Percentiles rank a stretch among this genome's conserved stretches.
Evolutionary conservation across 352 stramenopile genomes (phyloP).

Genomic region (Globisporangium nodosum): DNA sequence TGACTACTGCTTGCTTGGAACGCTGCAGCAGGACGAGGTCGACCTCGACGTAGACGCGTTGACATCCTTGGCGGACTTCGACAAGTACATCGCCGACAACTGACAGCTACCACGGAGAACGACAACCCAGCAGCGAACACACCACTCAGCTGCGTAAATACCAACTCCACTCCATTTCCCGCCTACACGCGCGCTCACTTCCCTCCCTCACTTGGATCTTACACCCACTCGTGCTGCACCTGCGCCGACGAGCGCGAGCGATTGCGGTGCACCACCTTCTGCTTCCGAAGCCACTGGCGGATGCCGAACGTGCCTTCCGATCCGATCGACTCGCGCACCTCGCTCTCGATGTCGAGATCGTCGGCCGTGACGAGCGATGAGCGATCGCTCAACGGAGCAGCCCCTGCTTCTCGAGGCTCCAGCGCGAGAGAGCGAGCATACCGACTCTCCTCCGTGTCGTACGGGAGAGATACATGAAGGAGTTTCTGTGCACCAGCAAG

Average conservation of each 20-base stretch:
- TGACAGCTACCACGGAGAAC: not conserved
- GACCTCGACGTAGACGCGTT: constrained; percentile 7
- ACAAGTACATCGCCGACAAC: constrained; percentile 49
- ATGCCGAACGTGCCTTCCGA: constrained; percentile 72
- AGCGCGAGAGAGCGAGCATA: constrained; percentile 69
- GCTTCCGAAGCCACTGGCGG: constrained; percentile 78
- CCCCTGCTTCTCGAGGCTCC: constrained; percentile 68
- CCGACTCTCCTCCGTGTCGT: constrained; percentile 66
- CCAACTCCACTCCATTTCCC: not conserved
- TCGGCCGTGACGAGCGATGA: constrained; percentile 38
- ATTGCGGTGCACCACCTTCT: constrained; percentile 76
- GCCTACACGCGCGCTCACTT: not conserved
- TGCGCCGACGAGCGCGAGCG: constrained; percentile 55
- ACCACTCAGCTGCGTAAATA: not conserved
- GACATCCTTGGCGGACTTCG: constrained; percentile 33
- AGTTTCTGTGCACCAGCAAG: constrained; percentile 32
- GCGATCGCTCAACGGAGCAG: constrained; percentile 52
- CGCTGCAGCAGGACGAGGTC: not conserved
- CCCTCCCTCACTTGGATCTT: constrained; percentile 5
- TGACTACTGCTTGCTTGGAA: not conserved
- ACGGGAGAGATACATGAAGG: constrained; percentile 65
- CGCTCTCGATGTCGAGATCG: constrained; percentile 69
- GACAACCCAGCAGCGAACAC: not conserved
- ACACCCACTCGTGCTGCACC: constrained; percentile 70
- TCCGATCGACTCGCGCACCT: constrained; percentile 75